Evolutionary conservation across 2,329 filamentous ascomycete genomes (phyloP).

Genomic region (Apiospora marii): DNA sequence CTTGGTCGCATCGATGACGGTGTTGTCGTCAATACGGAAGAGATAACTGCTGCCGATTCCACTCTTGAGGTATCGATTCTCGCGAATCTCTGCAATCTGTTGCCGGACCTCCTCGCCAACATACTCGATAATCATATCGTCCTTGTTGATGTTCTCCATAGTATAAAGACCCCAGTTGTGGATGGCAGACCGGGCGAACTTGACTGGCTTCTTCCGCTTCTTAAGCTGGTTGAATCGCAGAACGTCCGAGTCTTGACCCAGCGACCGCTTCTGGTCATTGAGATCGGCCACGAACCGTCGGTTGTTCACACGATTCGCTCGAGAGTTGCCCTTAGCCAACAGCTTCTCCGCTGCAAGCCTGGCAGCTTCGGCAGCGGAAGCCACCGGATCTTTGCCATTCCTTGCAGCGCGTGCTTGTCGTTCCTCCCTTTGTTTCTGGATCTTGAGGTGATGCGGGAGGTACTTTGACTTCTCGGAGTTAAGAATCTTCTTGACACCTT

Average conservation of each 20-base stretch:
- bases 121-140: constrained; percentile 99
- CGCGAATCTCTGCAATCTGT: constrained; percentile 95
- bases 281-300: constrained; percentile 93
- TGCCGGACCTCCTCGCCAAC: constrained; percentile 97
- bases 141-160: constrained; percentile 95
- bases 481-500: constrained; percentile 93
- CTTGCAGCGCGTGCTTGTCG: constrained; percentile 77
- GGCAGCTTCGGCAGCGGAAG: constrained; percentile 73
- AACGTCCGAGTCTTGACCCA: constrained; percentile 85
- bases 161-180: constrained; percentile 99
- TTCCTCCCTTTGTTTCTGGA: constrained; percentile 89
- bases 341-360: constrained; percentile 81
- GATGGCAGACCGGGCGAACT: constrained; percentile 96
- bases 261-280: constrained; percentile 90
- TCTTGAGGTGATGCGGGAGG: constrained; percentile 94
- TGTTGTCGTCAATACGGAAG: constrained; percentile 97
- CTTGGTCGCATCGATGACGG: constrained; percentile 97
- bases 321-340: constrained; percentile 86
- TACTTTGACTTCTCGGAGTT: constrained; percentile 99
- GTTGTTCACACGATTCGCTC: constrained; percentile 94
- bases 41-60: constrained; percentile 97
- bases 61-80: constrained; percentile 91
- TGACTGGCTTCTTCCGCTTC: constrained; percentile 99
- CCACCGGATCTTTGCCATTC: constrained; percentile 70
- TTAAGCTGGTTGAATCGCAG: constrained; percentile 98